Base-by-base conservation (phyloP, 2,329 filamentous ascomycete species). In the Phialemonium atrogriseum region DNA sequence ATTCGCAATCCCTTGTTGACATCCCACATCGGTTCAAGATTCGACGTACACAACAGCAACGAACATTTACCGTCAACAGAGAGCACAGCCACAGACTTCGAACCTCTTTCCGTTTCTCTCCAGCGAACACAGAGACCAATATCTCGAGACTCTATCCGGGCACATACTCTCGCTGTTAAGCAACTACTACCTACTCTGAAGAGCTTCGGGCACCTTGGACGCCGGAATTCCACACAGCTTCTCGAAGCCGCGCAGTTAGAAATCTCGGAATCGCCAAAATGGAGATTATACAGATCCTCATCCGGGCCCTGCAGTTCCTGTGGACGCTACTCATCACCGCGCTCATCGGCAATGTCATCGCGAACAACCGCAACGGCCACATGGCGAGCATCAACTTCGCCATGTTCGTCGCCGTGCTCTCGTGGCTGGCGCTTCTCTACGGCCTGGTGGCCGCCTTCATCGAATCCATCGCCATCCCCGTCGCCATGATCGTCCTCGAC, bases 381-480 rank as follows among this genome's bases (percentile, higher is more conserved):
- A 14, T 55, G 38, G 56, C 65, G n/a, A 60, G 69, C 41, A 51
- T 77, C 54, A 75, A 76, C 59, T 77, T 73, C 51, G 65, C 73
- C 55, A 80, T 88, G 63, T 88, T 87, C 54, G 73, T 80, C 42
- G 65, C 73, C 21, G 70, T 72, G 1, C 64, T 84, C 40, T 69
- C 70, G 24, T 81, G 82, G 77, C 48, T 86, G 19, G 69, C 71
- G 26, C 57, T 75, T 23, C 52, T 87, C 30, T 77, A 73, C 53
- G 77, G 81, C 34, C 57, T 83, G 4, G 65, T 63, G 6, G 64
- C 70, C 4, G 55, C 66, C 16, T 59, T 81, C 47, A 56, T 76
- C 42, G 65, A 73, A 29, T 35, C 41, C 27, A 32, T 51, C 30
- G 26, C 35, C 12, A 41, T 73, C 30, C 68, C 70, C 17, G 49